Evolutionary conservation across 2,329 filamentous ascomycete genomes (phyloP).

Genomic region (Botrytis squamosa): DNA sequence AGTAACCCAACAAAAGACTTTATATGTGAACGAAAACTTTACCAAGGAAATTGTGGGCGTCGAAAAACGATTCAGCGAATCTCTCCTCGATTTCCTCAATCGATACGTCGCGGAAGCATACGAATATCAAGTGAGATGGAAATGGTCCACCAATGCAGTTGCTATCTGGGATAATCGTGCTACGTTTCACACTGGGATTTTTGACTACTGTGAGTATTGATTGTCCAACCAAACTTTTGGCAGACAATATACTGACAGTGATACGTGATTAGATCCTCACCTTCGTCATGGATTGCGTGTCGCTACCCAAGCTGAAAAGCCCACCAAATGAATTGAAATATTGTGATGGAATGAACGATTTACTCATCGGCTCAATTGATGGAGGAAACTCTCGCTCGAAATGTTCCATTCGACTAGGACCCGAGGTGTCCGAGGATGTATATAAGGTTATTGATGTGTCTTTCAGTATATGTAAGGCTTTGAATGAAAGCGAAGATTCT

Average conservation of each 20-base stretch:
- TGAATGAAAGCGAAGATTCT: neutral
- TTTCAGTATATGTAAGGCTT: neutral
- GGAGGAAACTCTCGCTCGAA: neutral
- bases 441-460: neutral
- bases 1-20: constrained; percentile 33
- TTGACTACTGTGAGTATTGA: constrained; percentile 17
- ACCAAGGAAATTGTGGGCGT: constrained; percentile 33
- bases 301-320: constrained; percentile 69
- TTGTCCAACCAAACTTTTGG: neutral
- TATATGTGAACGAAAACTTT: constrained; percentile 32
- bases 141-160: constrained; percentile 33
- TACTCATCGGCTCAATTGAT: neutral
- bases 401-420: neutral
- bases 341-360: neutral
- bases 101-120: constrained; percentile 32
- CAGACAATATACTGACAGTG: neutral
- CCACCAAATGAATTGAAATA: constrained; percentile 35
- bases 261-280: constrained; percentile 9
- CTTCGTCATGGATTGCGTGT: constrained; percentile 68
- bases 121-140: constrained; percentile 36
- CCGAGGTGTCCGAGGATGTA: neutral
- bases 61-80: constrained; percentile 33
- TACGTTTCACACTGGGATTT: constrained; percentile 21
- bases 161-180: constrained; percentile 35
- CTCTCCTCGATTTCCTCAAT: constrained; percentile 31